A percentile compares a stretch with the other conserved stretches of the same genome.
Conservation (phyloP, 108 stramenopile genomes). For the Stephanodiscus minutulus region DNA sequence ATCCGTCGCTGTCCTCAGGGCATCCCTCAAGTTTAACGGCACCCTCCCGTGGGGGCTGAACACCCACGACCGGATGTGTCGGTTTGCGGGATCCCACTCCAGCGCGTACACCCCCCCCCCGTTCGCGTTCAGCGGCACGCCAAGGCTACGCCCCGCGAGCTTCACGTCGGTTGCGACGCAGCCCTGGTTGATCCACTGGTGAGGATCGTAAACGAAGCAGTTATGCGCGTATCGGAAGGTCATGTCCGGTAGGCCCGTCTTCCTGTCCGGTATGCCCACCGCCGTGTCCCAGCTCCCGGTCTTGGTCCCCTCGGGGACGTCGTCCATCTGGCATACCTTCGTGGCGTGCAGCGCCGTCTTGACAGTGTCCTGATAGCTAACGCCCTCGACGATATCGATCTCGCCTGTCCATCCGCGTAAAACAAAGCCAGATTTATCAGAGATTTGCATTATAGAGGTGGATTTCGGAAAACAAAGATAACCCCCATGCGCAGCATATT, state of each 20-base stretch:
- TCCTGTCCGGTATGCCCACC: constrained; percentile 78
- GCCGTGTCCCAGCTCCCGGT: constrained; percentile 89
- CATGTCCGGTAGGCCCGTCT: constrained; percentile 69
- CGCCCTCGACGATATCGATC: constrained; percentile 90
- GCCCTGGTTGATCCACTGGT: constrained; percentile 93
- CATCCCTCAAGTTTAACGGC: constrained; percentile 73
- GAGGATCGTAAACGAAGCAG: constrained; percentile 87
- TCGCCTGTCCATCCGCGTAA: no score
- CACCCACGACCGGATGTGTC: constrained; percentile 85
- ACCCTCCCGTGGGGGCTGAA: constrained; percentile 77
- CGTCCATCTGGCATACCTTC: constrained; percentile 50
- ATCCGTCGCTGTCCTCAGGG: constrained; percentile 69
- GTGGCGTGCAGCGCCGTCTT: constrained; percentile 88
- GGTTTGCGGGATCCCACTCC: constrained; percentile 88
- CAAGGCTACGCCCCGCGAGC: constrained; percentile 61
- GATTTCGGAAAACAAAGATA: no score
- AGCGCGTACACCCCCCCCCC: constrained; percentile 88
- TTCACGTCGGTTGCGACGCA: constrained; percentile 78
- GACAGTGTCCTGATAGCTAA: constrained; percentile 74
- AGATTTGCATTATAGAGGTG: no score
- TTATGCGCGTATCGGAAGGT: constrained; percentile 67
- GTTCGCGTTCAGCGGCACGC: constrained; percentile 77
- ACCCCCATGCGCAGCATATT: no score
- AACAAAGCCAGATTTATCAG: no score
- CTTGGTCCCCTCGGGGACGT: constrained; percentile 60